A percentile compares a stretch with the other conserved stretches of the same genome.
These are phyloP conservation scores for Corynascus novoguineensis DNA, from an alignment of 495 filamentous ascomycete genomes.

Conservation along the genomic window DNA sequence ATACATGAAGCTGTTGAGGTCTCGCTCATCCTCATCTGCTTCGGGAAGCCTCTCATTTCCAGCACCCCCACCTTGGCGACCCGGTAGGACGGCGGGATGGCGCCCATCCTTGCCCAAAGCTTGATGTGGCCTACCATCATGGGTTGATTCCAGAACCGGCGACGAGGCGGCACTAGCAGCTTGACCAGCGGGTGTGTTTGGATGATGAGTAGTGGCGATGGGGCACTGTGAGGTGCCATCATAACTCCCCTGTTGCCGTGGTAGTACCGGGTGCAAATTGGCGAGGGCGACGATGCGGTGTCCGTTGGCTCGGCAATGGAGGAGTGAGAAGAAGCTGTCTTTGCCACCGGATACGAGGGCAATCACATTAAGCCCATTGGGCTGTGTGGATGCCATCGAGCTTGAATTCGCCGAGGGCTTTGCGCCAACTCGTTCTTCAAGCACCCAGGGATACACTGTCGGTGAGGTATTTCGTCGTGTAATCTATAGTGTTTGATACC, in stretches of 20 bases:
- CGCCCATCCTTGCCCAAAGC: background rate
- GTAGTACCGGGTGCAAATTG: constrained; percentile 67
- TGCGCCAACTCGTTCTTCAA: no score
- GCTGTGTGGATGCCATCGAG: constrained; percentile 3
- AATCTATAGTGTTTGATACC: no score
- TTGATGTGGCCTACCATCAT: background rate
- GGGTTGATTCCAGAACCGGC: constrained; percentile 5
- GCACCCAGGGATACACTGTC: no score
- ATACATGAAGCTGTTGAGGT: constrained; percentile 98
- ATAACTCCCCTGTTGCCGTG: background rate
- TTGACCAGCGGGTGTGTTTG: constrained; percentile 2
- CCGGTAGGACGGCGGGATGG: background rate
- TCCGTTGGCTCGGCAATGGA: constrained; percentile 82
- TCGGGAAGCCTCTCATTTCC: constrained; percentile 10
- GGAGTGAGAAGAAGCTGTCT: constrained; percentile 88
- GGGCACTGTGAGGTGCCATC: constrained; percentile 1
- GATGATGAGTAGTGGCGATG: constrained; percentile 9
- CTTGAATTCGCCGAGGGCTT: background rate
- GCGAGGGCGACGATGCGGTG: constrained; percentile 83
- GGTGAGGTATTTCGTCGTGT: no score
- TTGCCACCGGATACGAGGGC: constrained; percentile 94
- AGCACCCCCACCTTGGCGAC: constrained; percentile 14
- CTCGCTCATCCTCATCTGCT: constrained; percentile 47
- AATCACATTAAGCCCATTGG: constrained; percentile 65
- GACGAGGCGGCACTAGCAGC: constrained; percentile 19